These are phyloP conservation scores for Lachnellula occidentalis DNA, from an alignment of 2,329 filamentous ascomycete species.

Conservation along the genomic window DNA sequence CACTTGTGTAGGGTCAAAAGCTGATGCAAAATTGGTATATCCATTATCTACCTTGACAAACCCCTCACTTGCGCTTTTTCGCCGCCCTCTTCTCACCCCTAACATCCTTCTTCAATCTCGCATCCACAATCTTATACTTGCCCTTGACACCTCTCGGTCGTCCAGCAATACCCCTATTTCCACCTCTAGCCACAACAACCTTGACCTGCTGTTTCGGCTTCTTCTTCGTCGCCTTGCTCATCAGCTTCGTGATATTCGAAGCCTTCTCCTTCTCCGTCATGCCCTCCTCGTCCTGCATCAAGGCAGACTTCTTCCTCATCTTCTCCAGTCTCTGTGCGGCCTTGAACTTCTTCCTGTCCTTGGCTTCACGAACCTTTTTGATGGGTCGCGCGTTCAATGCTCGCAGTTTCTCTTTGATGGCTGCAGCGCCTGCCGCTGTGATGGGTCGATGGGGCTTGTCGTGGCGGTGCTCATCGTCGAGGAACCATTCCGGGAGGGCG, in stretches of 20 bases:
- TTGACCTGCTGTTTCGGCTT: constrained; percentile 79
- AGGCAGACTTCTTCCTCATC: constrained; percentile 92
- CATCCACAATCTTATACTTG: constrained; percentile 94
- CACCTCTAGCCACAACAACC: constrained; percentile 80
- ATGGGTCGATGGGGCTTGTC: constrained; percentile 84
- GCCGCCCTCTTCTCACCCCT: constrained; percentile 74
- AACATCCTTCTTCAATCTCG: constrained; percentile 93
- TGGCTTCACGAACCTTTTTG: constrained; percentile 97
- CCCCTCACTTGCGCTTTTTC: constrained; percentile 59
- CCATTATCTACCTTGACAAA: neutral
- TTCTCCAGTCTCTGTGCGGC: constrained; percentile 87
- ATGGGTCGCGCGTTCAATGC: constrained; percentile 93
- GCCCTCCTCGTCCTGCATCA: constrained; percentile 82
- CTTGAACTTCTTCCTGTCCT: constrained; percentile 96
- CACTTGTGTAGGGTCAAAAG: neutral
- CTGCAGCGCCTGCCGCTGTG: constrained; percentile 78
- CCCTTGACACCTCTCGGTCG: constrained; percentile 90
- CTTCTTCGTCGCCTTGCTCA: constrained; percentile 78
- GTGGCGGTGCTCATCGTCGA: constrained; percentile 84
- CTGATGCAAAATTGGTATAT: neutral
- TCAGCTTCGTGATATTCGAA: constrained; percentile 71
- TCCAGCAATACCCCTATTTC: constrained; percentile 79
- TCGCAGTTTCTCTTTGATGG: constrained; percentile 90
- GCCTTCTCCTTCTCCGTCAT: constrained; percentile 97
- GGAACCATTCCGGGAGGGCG: constrained; percentile 93